Evolutionary conservation across 1,284 basidiomycete species (phyloP).

Genomic region (Ganoderma meredithae): DNA sequence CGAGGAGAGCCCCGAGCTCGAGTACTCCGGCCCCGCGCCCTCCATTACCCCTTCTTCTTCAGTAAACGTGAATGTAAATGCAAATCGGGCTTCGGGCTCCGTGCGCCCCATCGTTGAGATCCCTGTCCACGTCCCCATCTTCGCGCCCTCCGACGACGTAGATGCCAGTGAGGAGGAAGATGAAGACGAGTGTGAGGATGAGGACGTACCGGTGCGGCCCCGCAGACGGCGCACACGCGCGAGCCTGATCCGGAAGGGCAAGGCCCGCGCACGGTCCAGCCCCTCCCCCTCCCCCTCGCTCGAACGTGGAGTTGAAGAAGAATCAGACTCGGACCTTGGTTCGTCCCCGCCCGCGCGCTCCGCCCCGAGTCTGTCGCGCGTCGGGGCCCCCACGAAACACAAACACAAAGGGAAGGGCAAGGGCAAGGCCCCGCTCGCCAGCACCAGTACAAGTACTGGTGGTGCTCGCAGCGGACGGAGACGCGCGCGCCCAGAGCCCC

Average conservation of each 20-base stretch:
- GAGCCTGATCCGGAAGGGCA: not conserved
- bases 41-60: not conserved
- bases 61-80: too few relatives aligned
- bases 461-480: not conserved
- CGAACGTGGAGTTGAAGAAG: too few relatives aligned
- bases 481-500: not conserved
- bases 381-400: not conserved
- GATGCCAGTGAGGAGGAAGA: too few relatives aligned
- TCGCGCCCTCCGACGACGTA: too few relatives aligned
- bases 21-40: constrained; percentile 14
- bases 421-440: not conserved
- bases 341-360: not conserved
- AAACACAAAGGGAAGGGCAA: not conserved
- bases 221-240: not conserved
- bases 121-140: not conserved
- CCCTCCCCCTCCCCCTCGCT: not conserved
- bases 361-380: not conserved
- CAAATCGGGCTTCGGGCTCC: not conserved
- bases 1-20: constrained; percentile 22
- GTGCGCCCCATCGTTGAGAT: constrained; percentile 22
- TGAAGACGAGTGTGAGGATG: too few relatives aligned
- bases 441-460: not conserved
- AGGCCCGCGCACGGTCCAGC: constrained; percentile 1
- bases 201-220: too few relatives aligned
- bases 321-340: not conserved